These are phyloP conservation scores for Fusarium cyanostomum DNA, from an alignment of 2,329 filamentous ascomycete genomes.

Conservation along the genomic window DNA sequence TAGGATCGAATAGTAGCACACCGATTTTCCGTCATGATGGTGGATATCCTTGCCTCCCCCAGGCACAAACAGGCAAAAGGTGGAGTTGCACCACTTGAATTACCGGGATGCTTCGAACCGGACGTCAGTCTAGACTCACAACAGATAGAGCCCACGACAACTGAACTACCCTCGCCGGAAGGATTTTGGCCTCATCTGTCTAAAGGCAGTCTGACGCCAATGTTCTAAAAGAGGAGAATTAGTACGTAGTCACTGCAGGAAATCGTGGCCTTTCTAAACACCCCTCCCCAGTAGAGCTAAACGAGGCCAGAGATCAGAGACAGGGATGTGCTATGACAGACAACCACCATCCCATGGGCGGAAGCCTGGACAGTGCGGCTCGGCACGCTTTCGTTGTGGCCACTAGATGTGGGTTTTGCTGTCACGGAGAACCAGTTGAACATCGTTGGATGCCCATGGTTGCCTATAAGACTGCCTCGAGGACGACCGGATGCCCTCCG, in stretches of 20 bases:
- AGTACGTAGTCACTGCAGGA: not conserved
- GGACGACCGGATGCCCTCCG: conserved; percentile 18
- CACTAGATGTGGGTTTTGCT: conserved; percentile 4
- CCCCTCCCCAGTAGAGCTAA: no score
- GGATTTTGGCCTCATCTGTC: not conserved
- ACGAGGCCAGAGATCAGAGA: conserved; percentile 21
- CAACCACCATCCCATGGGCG: conserved; percentile 30
- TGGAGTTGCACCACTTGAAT: conserved; percentile 28
- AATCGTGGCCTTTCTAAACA: not conserved
- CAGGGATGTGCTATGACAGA: conserved; percentile 8
- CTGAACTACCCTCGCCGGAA: not conserved
- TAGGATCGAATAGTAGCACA: conserved; percentile 5
- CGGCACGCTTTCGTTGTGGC: conserved; percentile 32
- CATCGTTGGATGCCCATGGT: conserved; percentile 20
- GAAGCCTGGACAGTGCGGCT: conserved; percentile 43
- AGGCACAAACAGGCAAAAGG: conserved; percentile 23
- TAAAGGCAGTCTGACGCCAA: not conserved
- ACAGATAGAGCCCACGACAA: not conserved
- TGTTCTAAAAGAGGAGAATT: not conserved
- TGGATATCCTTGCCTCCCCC: conserved; percentile 18
- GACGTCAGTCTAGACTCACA: not conserved
- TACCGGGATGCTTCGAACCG: conserved; percentile 1
- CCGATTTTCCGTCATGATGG: not conserved
- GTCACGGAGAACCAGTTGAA: conserved; percentile 10
- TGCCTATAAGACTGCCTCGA: conserved; percentile 31